Evolutionary conservation across 768 basidiomycete genomes (phyloP).

Genomic region (Tubosaeta brunneosetosa): DNA sequence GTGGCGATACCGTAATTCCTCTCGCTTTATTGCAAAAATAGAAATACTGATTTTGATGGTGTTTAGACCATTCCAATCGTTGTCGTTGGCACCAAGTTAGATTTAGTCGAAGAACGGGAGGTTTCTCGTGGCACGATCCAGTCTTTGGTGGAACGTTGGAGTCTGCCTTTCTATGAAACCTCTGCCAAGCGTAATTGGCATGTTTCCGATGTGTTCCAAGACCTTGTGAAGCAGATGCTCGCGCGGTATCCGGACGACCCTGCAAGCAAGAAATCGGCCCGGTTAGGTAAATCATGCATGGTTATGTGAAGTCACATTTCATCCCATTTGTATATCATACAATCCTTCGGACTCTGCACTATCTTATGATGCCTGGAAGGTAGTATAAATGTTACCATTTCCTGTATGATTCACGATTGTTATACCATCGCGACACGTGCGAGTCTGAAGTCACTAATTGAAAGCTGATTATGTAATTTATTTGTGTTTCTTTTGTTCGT

Average conservation of each 20-base stretch:
- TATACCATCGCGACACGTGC: slow-evolving; percentile 5
- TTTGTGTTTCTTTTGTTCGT: slow-evolving; percentile 9
- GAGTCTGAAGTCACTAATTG: neutral
- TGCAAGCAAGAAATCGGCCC: slow-evolving; percentile 28
- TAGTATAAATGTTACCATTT: slow-evolving; percentile 6
- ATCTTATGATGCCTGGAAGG: neutral
- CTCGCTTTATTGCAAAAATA: neutral
- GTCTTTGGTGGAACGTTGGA: slow-evolving; percentile 60
- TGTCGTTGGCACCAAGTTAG: slow-evolving; percentile 82
- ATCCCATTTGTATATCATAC: slow-evolving; percentile 7
- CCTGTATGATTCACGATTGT: slow-evolving; percentile 7
- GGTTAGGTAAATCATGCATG: slow-evolving; percentile 29
- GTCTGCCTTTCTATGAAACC: slow-evolving; percentile 78
- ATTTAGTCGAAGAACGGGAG: slow-evolving; percentile 76
- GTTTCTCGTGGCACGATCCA: slow-evolving; percentile 63
- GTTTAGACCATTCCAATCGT: slow-evolving; percentile 68
- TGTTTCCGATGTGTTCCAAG: slow-evolving; percentile 72
- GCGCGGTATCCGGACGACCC: slow-evolving; percentile 51
- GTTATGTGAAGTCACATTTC: slow-evolving; percentile 32
- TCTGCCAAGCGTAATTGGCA: slow-evolving; percentile 87
- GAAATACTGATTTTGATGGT: slow-evolving; percentile 4
- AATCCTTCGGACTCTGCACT: neutral
- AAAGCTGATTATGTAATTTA: neutral
- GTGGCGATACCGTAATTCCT: slow-evolving; percentile 52
- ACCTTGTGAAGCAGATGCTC: slow-evolving; percentile 72